phyloP scores from a whole-genome alignment of 495 filamentous ascomycete genomes.

The Talaromyces ruber region DNA sequence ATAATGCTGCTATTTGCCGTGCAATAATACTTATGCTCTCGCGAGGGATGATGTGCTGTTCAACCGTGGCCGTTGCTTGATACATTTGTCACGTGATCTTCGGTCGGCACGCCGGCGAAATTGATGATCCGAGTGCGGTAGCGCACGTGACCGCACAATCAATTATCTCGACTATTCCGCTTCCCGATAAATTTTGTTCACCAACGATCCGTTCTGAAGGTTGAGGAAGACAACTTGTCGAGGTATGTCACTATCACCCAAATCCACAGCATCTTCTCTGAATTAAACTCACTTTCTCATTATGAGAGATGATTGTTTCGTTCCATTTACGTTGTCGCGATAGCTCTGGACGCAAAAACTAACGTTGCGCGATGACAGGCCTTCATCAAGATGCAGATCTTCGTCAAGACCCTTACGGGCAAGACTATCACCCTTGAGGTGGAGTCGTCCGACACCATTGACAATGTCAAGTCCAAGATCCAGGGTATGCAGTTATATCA shows the following conservation, averaged over 20 bases:
- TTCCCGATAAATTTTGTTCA: conserved; percentile 18
- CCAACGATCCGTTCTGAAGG: conserved; percentile 33
- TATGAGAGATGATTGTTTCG: neutral
- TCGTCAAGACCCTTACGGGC: conserved; percentile 99
- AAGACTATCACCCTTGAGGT: conserved; percentile 99
- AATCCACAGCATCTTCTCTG: neutral
- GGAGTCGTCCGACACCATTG: conserved; percentile 98
- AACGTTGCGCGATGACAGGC: conserved; percentile 23
- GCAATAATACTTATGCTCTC: neutral
- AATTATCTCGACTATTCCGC: conserved; percentile 28
- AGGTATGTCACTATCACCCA: conserved; percentile 28
- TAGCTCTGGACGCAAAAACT: neutral
- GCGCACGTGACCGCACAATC: conserved; percentile 40
- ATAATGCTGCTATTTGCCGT: neutral
- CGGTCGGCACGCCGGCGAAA: neutral
- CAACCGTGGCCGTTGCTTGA: too few species aligned
- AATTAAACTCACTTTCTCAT: neutral
- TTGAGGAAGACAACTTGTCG: conserved; percentile 53
- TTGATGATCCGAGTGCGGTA: neutral
- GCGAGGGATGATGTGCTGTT: neutral
- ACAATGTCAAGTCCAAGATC: conserved; percentile 98
- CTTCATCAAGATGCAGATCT: conserved; percentile 87
- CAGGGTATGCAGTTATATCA: conserved; percentile 41
- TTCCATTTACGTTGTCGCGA: neutral
- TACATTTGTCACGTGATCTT: neutral